A percentile compares a stretch with the other conserved stretches of the same genome.
phyloP scores from a whole-genome alignment of 2,329 filamentous ascomycete species.

The Rutstroemia sydowiana region DNA sequence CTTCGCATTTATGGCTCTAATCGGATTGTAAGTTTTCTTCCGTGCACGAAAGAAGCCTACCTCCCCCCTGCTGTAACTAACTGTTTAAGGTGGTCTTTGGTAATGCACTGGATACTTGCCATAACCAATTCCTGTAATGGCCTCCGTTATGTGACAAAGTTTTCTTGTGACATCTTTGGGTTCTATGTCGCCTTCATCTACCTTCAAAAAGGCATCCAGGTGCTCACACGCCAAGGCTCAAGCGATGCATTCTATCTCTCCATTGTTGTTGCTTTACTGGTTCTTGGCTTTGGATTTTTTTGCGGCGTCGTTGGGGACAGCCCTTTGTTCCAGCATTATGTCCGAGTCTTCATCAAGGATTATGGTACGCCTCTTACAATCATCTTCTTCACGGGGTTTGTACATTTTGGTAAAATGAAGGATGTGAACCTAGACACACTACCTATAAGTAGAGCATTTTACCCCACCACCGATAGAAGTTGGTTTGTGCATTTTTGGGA shows the following conservation, averaged over 20 bases:
- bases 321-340: constrained; percentile 63
- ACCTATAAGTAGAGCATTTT: constrained; percentile 71
- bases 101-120: constrained; percentile 79
- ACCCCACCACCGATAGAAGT: constrained; percentile 62
- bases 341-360: constrained; percentile 80
- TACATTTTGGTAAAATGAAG: constrained; percentile 79
- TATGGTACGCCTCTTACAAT: constrained; percentile 80
- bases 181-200: constrained; percentile 93
- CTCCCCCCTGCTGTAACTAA: constrained; percentile 15
- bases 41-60: background rate
- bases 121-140: constrained; percentile 82
- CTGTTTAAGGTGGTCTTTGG: constrained; percentile 62
- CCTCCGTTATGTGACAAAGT: constrained; percentile 82
- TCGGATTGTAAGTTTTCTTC: constrained; percentile 51
- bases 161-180: constrained; percentile 89
- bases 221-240: constrained; percentile 67
- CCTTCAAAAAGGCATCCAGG: constrained; percentile 83
- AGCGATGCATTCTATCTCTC: constrained; percentile 67
- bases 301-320: constrained; percentile 66
- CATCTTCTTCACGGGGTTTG: constrained; percentile 84
- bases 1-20: constrained; percentile 86
- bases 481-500: constrained; percentile 85
- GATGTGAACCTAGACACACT: constrained; percentile 61
- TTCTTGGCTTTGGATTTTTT: constrained; percentile 69
- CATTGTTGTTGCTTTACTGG: constrained; percentile 66